Conservation (phyloP, 1,139 yeast genomes). For the Taphrina wiesneri region DNA sequence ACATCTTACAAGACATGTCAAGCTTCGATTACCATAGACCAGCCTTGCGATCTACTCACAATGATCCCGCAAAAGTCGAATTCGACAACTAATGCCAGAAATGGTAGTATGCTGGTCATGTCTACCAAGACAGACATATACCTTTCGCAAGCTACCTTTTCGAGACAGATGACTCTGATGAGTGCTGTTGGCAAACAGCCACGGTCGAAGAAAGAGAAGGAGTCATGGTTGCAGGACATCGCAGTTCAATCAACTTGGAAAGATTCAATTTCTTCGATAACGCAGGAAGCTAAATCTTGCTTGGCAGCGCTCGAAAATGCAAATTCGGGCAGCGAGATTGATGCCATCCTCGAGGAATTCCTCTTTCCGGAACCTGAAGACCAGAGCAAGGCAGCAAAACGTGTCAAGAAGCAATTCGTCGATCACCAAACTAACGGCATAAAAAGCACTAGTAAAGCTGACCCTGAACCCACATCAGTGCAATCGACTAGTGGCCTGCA, state of each 20-base stretch:
- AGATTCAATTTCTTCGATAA: constrained; percentile 7
- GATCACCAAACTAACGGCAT: background rate
- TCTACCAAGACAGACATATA: background rate
- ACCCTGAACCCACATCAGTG: too few relatives aligned
- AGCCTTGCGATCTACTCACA: background rate
- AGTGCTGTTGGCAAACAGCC: constrained; percentile 11
- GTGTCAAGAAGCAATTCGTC: background rate
- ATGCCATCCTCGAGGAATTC: constrained; percentile 15
- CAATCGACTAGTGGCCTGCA: background rate
- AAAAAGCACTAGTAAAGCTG: too few relatives aligned
- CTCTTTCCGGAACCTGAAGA: background rate
- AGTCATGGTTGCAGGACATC: constrained; percentile 20
- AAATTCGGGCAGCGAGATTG: constrained; percentile 6
- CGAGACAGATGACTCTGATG: background rate
- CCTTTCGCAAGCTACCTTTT: constrained; percentile 1
- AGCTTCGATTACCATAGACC: background rate
- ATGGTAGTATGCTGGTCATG: constrained; percentile 2
- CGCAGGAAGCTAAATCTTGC: constrained; percentile 8
- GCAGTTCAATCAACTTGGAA: constrained; percentile 29
- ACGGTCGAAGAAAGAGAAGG: background rate
- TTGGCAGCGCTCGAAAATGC: constrained; percentile 2
- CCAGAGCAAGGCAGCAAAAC: background rate
- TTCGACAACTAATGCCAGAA: background rate
- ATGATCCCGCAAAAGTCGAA: constrained; percentile 1
- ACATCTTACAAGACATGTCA: background rate